Conservation (phyloP, 164 flowering plant species). For the Aristolochia californica region DNA sequence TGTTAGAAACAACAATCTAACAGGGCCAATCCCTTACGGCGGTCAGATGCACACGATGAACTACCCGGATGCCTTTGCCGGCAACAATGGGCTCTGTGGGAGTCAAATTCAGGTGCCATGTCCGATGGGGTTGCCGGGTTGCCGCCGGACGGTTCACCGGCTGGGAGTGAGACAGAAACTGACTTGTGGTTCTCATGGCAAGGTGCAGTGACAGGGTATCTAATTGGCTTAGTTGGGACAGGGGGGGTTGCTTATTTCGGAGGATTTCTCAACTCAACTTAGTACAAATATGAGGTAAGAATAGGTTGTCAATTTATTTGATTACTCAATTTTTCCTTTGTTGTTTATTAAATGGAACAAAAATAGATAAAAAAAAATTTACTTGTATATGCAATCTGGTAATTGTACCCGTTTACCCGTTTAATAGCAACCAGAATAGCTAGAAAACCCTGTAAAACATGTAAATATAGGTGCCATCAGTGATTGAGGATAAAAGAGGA, state of each 20-base stretch:
- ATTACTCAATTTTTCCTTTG: too few species aligned
- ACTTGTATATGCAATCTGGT: too few species aligned
- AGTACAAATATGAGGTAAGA: too few species aligned
- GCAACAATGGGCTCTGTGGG: slow-evolving; percentile 44
- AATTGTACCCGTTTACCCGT: too few species aligned
- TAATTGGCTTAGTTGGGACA: slow-evolving; percentile 17
- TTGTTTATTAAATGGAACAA: too few species aligned
- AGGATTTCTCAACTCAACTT: not conserved
- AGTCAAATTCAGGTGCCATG: slow-evolving; percentile 31
- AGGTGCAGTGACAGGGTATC: slow-evolving; percentile 29
- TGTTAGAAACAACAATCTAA: slow-evolving; percentile 30
- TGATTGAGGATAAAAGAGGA: too few species aligned
- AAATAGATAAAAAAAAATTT: not conserved
- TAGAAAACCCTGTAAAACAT: too few species aligned
- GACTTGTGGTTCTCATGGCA: slow-evolving; percentile 27
- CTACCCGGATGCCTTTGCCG: slow-evolving; percentile 25
- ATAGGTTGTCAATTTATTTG: too few species aligned
- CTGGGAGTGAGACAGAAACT: slow-evolving; percentile 4
- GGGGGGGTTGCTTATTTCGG: not conserved
- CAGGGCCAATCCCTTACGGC: slow-evolving; percentile 26
- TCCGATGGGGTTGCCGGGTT: slow-evolving; percentile 4
- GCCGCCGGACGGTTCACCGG: slow-evolving; percentile 1
- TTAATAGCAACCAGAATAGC: too few species aligned
- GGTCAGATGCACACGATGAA: slow-evolving; percentile 35
- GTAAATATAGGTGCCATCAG: too few species aligned